These are phyloP conservation scores for Venturia carpophila DNA, from an alignment of 2,329 filamentous ascomycete species.

Conservation along the genomic window DNA sequence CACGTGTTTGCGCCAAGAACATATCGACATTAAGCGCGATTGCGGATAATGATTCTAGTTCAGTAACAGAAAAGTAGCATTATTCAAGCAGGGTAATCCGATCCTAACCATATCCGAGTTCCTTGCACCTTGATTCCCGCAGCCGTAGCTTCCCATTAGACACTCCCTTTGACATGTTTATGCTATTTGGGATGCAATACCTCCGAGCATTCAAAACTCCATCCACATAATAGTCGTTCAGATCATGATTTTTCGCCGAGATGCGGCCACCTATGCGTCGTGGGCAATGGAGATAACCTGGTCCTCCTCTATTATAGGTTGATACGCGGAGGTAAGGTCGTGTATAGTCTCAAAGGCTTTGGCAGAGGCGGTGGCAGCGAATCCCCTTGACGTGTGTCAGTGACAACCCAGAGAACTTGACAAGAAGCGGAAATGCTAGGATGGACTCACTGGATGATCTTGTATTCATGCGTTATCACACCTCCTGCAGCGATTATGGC, in stretches of 20 bases:
- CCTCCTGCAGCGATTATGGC: slow-evolving; percentile 54
- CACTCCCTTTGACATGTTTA: neutral
- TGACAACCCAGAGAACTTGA: slow-evolving; percentile 17
- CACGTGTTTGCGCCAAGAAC: too few species aligned
- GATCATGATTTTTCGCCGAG: neutral
- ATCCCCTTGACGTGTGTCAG: slow-evolving; percentile 52
- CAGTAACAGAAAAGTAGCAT: neutral
- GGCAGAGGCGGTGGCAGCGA: slow-evolving; percentile 65
- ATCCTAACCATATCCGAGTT: neutral
- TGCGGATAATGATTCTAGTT: neutral
- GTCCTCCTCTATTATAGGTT: slow-evolving; percentile 69
- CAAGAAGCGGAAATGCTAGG: slow-evolving; percentile 18
- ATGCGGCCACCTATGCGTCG: neutral
- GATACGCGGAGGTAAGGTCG: slow-evolving; percentile 52
- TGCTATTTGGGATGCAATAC: neutral
- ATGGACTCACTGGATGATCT: slow-evolving; percentile 35
- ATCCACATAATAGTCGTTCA: neutral
- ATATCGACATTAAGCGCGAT: neutral
- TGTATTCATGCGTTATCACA: slow-evolving; percentile 70
- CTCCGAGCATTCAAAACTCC: neutral
- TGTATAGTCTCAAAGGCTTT: slow-evolving; percentile 61
- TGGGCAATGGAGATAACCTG: slow-evolving; percentile 47
- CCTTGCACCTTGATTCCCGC: neutral
- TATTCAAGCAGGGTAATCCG: slow-evolving; percentile 1
- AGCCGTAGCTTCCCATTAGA: neutral